Evolutionary conservation across 108 stramenopile species (phyloP).

Genomic region (Cyclotella distinguenda): DNA sequence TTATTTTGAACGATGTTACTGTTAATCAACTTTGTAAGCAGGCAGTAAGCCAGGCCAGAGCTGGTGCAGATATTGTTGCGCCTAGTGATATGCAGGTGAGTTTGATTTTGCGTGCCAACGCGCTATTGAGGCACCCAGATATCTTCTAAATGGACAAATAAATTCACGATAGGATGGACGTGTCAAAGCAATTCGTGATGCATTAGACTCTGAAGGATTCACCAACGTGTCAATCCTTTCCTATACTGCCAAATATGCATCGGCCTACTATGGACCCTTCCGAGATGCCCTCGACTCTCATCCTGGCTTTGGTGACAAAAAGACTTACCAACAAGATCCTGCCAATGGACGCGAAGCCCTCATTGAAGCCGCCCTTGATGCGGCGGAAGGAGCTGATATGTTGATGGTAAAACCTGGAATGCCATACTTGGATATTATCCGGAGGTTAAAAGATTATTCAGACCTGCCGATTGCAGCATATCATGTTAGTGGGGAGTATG

Average conservation of each 20-base stretch:
- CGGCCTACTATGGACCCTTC: constrained; percentile 99
- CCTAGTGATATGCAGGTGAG: constrained; percentile 93
- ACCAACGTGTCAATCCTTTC: constrained; percentile 96
- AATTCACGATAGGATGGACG: constrained; percentile 86
- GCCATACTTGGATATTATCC: constrained; percentile 98
- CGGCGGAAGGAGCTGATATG: constrained; percentile 98
- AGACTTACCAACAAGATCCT: constrained; percentile 99
- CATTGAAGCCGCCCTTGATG: constrained; percentile 94
- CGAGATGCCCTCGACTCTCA: constrained; percentile 97
- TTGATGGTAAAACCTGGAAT: constrained; percentile 99
- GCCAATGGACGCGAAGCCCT: constrained; percentile 96
- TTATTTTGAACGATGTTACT: constrained; percentile 97
- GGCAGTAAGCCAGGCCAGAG: constrained; percentile 94
- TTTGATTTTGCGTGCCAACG: background rate
- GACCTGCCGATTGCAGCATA: constrained; percentile 96
- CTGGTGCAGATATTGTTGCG: constrained; percentile 96
- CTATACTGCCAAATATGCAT: constrained; percentile 99
- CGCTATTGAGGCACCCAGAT: background rate
- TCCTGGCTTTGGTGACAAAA: constrained; percentile 95
- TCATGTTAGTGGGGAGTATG: constrained; percentile 99
- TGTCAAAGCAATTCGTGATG: constrained; percentile 95
- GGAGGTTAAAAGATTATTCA: constrained; percentile 87
- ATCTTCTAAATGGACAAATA: background rate
- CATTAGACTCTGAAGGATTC: constrained; percentile 97
- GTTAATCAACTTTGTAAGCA: constrained; percentile 97